Percentiles rank a stretch among this genome's conserved stretches.
These are phyloP conservation scores for Physaria fendleri DNA, from an alignment of 345 rosid species.

Conservation along the genomic window DNA sequence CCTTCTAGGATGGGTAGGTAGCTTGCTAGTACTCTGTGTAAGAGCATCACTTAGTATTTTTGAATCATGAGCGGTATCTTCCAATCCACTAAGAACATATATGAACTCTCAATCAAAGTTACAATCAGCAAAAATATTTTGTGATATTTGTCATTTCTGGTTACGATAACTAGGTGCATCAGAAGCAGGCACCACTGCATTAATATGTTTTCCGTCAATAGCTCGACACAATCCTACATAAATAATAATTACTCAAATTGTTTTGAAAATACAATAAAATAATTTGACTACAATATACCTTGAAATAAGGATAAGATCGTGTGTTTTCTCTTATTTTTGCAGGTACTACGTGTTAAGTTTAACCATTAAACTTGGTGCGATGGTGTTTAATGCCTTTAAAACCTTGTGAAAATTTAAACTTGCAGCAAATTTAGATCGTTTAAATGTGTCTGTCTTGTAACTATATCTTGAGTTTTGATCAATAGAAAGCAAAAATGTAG, in stretches of 20 bases:
- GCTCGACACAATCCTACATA: background rate
- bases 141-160: background rate
- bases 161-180: background rate
- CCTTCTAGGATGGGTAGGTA: background rate
- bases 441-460: background rate
- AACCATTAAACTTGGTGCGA: background rate
- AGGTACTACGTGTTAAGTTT: background rate
- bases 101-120: too few relatives aligned
- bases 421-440: background rate
- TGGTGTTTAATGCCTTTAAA: background rate
- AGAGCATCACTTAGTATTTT: background rate
- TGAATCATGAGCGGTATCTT: background rate
- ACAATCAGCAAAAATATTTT: too few relatives aligned
- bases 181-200: background rate
- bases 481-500: background rate
- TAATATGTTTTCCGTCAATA: background rate
- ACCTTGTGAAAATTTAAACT: background rate
- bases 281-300: background rate
- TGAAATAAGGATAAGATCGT: background rate
- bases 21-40: background rate
- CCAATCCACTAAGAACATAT: too few relatives aligned
- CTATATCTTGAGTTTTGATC: background rate
- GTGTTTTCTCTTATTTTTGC: background rate
- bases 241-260: too few relatives aligned
- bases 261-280: too few relatives aligned